phyloP scores from a whole-genome alignment of 202 grass and related monocot genomes.

The Miscanthus sacchariflorus region DNA sequence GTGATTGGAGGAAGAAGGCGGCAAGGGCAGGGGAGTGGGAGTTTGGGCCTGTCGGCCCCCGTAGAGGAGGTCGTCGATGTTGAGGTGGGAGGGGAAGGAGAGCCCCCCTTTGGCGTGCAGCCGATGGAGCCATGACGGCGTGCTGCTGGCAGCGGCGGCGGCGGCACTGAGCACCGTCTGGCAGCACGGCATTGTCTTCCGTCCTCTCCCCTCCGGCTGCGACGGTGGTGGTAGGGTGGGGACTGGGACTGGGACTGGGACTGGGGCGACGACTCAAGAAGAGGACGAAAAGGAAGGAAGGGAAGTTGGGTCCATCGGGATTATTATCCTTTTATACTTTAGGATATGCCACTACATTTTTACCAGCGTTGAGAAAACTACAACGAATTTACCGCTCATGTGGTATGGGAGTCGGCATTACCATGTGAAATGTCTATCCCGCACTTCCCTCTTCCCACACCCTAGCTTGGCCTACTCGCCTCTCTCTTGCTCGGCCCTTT shows the following conservation, averaged over 20 bases:
- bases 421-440: no score
- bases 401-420: no score
- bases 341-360: no score
- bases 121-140: slow-evolving; percentile 74
- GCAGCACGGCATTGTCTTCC: slow-evolving; percentile 59
- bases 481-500: no score
- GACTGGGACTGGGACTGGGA: no score
- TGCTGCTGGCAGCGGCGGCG: slow-evolving; percentile 41
- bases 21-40: neutral
- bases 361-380: no score
- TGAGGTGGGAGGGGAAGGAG: slow-evolving; percentile 59
- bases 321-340: no score
- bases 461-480: no score
- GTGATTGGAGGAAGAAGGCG: slow-evolving; percentile 7
- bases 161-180: slow-evolving; percentile 46
- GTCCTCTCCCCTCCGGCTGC: slow-evolving; percentile 23
- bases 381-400: no score
- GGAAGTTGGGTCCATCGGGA: neutral
- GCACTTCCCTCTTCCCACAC: no score
- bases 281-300: neutral
- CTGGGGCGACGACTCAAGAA: neutral
- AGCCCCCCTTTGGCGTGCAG: slow-evolving; percentile 66
- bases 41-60: slow-evolving; percentile 18
- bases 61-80: slow-evolving; percentile 60
- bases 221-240: neutral